Base-by-base conservation (phyloP, 2,329 filamentous ascomycete species). In the Fusarium sublunatum region DNA sequence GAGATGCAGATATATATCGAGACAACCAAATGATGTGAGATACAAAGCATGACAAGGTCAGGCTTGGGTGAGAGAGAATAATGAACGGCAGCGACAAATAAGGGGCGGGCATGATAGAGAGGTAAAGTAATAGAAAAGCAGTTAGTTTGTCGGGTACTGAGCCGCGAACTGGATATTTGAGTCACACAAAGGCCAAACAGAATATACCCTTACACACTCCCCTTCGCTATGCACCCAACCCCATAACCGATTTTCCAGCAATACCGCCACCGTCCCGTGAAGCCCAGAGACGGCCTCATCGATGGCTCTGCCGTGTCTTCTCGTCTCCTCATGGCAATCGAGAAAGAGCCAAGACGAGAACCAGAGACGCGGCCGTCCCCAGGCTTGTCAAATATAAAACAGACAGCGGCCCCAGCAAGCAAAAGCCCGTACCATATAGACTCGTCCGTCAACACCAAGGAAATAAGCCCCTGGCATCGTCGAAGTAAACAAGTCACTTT, bases 191-290 rank as follows among this genome's bases (percentile, higher is more conserved):
- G 73, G 72, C 74, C 74, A 76, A 75, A 71, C 74, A 76, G 75
- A 71, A 72, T 73, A 74, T 73, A 75, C 70, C 76, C 72, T 71
- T 74, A 76, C 76, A 75, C 76, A 76, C 76, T 76, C 75, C 75
- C 75, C 74, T 74, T 77, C 77, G 77, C 77, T 79, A 79, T 79
- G 77, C 77, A 78, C 73, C 75, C 72, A 70, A 70, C 70, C 70
- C 69, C 74, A 64, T 68, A 73, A 75, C 73, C 73, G 74, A 71
- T 71, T 75, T 74, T 78, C 76, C 80, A 78, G 78, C 77, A 78
- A 76, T 70, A 73, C 72, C 67, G 67, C 73, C 71, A 61, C 53
- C 69, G 59, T 66, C 64, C 69, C 62, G 41, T 63, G 40, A 63
- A 59, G 58, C 53, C 57, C 42, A 34, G 26, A 45, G 42, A 50